These are phyloP conservation scores for Monosporascus sp. DNA, from an alignment of 2,329 filamentous ascomycete species.

Conservation along the genomic window DNA sequence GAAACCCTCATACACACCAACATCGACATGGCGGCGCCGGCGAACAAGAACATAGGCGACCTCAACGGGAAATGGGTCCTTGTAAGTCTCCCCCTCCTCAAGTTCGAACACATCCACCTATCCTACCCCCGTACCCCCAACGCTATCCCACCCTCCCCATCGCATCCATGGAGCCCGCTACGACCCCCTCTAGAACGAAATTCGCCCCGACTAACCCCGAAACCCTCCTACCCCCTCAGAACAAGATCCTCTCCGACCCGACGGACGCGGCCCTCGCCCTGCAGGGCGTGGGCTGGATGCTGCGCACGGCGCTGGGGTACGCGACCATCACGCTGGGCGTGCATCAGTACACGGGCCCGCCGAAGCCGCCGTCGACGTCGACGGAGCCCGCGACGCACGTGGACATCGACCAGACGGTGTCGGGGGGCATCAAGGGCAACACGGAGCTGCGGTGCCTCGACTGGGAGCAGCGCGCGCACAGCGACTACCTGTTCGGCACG, in stretches of 20 bases:
- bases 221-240: slow-evolving; percentile 43
- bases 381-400: slow-evolving; percentile 51
- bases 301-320: slow-evolving; percentile 64
- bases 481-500: slow-evolving; percentile 74
- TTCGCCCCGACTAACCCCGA: not conserved
- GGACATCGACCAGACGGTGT: slow-evolving; percentile 66
- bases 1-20: not conserved
- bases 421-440: slow-evolving; percentile 65
- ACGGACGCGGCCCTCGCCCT: slow-evolving; percentile 64
- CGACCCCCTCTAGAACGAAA: not conserved
- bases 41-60: slow-evolving; percentile 60
- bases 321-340: slow-evolving; percentile 65
- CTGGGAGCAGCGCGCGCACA: slow-evolving; percentile 53
- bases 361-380: slow-evolving; percentile 33
- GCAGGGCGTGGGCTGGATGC: slow-evolving; percentile 67
- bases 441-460: slow-evolving; percentile 51
- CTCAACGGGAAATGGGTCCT: slow-evolving; percentile 66
- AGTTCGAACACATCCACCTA: not conserved
- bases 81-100: slow-evolving; percentile 40
- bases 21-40: slow-evolving; percentile 62
- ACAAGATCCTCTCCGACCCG: slow-evolving; percentile 66
- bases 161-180: not conserved
- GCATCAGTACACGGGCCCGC: slow-evolving; percentile 46
- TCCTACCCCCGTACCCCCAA: not conserved
- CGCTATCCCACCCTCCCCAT: not conserved